A percentile compares a stretch with the other conserved stretches of the same genome.
These are phyloP conservation scores for Scutellaria minor DNA, from an alignment of 257 asterid genomes.

Conservation along the genomic window DNA sequence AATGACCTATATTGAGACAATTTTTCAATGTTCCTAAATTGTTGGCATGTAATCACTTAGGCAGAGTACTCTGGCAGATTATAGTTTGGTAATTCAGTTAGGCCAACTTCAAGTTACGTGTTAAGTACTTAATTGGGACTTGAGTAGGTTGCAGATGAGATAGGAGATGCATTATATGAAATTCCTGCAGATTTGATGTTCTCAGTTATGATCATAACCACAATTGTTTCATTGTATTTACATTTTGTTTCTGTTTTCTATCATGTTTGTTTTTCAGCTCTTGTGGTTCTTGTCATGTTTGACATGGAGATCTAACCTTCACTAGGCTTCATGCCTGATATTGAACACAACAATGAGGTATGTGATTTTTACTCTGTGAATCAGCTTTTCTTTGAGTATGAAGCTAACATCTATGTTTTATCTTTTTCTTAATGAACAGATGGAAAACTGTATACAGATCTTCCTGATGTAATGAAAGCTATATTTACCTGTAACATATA, in stretches of 20 bases:
- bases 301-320: slow-evolving; percentile 32
- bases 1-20: slow-evolving; percentile 25
- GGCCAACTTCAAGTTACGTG: slow-evolving; percentile 37
- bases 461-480: neutral
- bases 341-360: slow-evolving; percentile 26
- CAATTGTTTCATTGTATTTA: slow-evolving; percentile 27
- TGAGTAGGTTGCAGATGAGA: slow-evolving; percentile 38
- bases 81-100: slow-evolving; percentile 38
- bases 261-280: slow-evolving; percentile 18
- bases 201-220: slow-evolving; percentile 34
- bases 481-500: neutral
- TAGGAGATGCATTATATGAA: slow-evolving; percentile 33
- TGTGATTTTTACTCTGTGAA: slow-evolving; percentile 17
- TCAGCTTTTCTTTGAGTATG: slow-evolving; percentile 9
- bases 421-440: neutral
- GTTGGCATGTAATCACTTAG: slow-evolving; percentile 39
- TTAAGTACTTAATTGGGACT: slow-evolving; percentile 32
- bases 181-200: slow-evolving; percentile 38
- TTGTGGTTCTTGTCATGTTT: slow-evolving; percentile 32
- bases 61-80: slow-evolving; percentile 42
- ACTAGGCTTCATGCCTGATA: slow-evolving; percentile 15
- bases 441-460: slow-evolving; percentile 2
- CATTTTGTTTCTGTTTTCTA: slow-evolving; percentile 13
- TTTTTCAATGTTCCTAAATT: slow-evolving; percentile 37
- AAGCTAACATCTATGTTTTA: slow-evolving; percentile 14